Evolutionary conservation across 495 filamentous ascomycete species (phyloP).

Genomic region (Aspergillus olivimuriae): DNA sequence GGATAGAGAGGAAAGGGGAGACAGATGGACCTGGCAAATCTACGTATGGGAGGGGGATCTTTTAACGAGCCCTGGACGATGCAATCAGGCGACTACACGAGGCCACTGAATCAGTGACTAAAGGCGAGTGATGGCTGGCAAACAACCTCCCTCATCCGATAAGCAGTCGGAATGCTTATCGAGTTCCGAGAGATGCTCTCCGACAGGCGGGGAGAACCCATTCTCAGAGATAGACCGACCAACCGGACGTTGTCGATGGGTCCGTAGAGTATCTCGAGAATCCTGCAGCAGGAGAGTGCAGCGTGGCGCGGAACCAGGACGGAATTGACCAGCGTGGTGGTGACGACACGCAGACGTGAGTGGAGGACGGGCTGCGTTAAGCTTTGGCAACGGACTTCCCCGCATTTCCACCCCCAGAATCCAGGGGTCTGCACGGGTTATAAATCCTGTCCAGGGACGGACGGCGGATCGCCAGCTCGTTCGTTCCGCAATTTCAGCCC

Average conservation of each 20-base stretch:
- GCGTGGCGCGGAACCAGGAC: background rate
- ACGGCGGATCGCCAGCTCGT: too few relatives aligned
- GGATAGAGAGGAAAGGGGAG: background rate
- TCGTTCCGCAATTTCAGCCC: background rate
- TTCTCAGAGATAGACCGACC: too few relatives aligned
- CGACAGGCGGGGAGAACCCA: too few relatives aligned
- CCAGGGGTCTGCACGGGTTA: too few relatives aligned
- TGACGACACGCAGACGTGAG: too few relatives aligned
- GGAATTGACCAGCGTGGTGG: background rate
- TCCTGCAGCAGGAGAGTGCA: too few relatives aligned
- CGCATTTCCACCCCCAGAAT: background rate
- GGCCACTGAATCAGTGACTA: too few relatives aligned
- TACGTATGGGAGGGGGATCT: background rate
- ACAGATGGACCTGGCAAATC: background rate
- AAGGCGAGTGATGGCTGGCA: background rate
- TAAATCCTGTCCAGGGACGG: too few relatives aligned
- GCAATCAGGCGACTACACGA: too few relatives aligned
- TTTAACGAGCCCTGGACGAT: conserved; percentile 2
- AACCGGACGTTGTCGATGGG: too few relatives aligned
- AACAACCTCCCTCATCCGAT: background rate
- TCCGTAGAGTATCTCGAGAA: too few relatives aligned
- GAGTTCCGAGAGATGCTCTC: conserved; percentile 12
- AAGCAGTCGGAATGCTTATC: conserved; percentile 11
- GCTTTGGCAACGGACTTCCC: background rate
- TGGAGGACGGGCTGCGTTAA: too few relatives aligned